Evolutionary conservation across 257 asterid species (phyloP).

Genomic region (Agastache rugosa): DNA sequence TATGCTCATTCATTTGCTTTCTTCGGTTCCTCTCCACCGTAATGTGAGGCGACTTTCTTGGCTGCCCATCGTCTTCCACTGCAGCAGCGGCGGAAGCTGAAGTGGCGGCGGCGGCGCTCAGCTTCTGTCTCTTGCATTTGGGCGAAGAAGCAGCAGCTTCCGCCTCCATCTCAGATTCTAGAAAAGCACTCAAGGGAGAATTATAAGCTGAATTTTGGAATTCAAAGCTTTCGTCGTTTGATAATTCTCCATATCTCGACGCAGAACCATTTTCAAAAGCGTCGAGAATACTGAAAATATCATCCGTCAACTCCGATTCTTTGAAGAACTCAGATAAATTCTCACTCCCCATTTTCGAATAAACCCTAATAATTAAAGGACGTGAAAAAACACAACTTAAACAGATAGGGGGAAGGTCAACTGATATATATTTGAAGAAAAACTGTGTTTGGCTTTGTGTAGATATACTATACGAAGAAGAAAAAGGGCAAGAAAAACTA

Average conservation of each 20-base stretch:
- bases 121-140: conserved; percentile 58
- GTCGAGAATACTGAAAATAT: conserved; percentile 75
- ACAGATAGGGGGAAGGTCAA: not conserved
- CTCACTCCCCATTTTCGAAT: conserved; percentile 51
- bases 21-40: conserved; percentile 84
- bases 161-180: conserved; percentile 48
- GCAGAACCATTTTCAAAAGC: conserved; percentile 47
- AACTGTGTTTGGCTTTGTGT: not conserved
- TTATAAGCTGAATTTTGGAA: conserved; percentile 47
- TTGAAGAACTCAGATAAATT: conserved; percentile 48
- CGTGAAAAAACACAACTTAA: not conserved
- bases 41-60: conserved; percentile 55
- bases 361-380: conserved; percentile 4
- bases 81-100: conserved; percentile 26
- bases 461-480: conserved; percentile 13
- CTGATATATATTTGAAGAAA: not conserved
- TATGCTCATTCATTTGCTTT: conserved; percentile 88
- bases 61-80: conserved; percentile 49
- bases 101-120: conserved; percentile 3
- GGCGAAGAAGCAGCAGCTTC: conserved; percentile 44
- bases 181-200: conserved; percentile 39
- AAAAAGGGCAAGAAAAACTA: not conserved
- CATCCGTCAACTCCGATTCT: conserved; percentile 59
- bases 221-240: conserved; percentile 43
- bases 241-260: conserved; percentile 34